phyloP scores from a whole-genome alignment of 2,329 filamentous ascomycete species.

The Exophiala bonariae region DNA sequence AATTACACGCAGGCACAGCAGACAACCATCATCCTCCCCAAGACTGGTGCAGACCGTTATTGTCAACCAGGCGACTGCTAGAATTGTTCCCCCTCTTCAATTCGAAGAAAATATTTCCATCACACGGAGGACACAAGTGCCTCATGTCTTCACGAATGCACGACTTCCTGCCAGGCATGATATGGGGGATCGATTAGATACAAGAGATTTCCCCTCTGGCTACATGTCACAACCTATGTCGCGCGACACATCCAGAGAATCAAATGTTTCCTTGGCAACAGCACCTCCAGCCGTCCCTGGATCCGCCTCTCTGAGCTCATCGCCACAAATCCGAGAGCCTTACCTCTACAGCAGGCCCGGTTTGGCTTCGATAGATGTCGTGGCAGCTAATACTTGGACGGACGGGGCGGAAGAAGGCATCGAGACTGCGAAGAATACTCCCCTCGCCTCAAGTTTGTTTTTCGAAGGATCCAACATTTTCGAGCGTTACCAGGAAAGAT shows the following conservation, averaged over 20 bases:
- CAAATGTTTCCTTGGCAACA: conserved; percentile 27
- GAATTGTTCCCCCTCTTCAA: conserved; percentile 4
- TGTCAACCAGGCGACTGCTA: conserved; percentile 17
- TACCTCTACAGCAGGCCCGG: conserved; percentile 18
- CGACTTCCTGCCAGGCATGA: conserved; percentile 4
- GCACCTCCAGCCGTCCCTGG: conserved; percentile 22
- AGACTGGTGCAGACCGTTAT: conserved; percentile 20
- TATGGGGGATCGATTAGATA: conserved; percentile 8
- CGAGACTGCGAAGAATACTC: background rate
- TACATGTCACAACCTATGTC: conserved; percentile 33
- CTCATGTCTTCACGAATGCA: background rate
- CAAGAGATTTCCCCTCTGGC: conserved; percentile 22
- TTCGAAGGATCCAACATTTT: conserved; percentile 4
- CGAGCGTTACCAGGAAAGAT: conserved; percentile 9
- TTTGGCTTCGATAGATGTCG: conserved; percentile 13
- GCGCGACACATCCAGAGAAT: conserved; percentile 30
- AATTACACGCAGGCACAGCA: conserved; percentile 8
- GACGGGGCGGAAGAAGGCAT: background rate
- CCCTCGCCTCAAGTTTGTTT: background rate
- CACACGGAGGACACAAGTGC: conserved; percentile 6
- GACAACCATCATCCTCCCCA: conserved; percentile 21
- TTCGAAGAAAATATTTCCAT: conserved; percentile 21
- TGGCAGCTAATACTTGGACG: conserved; percentile 13
- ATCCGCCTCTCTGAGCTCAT: conserved; percentile 12
- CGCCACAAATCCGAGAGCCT: conserved; percentile 17